Evolutionary conservation across 2,329 filamentous ascomycete genomes (phyloP).

Genomic region (Xylariaceae sp.): DNA sequence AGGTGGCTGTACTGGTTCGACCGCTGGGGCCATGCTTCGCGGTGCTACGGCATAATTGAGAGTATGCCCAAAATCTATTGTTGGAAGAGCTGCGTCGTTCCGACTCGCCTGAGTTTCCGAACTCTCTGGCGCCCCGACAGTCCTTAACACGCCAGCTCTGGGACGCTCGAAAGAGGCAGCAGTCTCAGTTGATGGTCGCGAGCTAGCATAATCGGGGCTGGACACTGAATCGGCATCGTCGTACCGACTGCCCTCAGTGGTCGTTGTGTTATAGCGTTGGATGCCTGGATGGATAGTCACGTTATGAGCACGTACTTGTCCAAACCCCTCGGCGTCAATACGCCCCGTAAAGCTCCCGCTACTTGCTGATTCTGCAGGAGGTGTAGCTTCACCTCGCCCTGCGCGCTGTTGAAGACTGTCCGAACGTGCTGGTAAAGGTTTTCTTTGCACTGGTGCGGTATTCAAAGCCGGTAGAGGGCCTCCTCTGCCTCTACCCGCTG

Average conservation of each 20-base stretch:
- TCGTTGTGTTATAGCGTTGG: conserved; percentile 35
- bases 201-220: conserved; percentile 77
- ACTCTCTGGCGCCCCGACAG: conserved; percentile 56
- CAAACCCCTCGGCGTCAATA: conserved; percentile 48
- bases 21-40: conserved; percentile 19
- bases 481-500: conserved; percentile 20
- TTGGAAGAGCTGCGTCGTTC: conserved; percentile 57
- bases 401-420: conserved; percentile 35
- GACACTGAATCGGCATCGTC: conserved; percentile 63
- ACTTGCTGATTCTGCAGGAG: conserved; percentile 35
- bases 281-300: conserved; percentile 25
- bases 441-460: conserved; percentile 46
- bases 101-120: conserved; percentile 6
- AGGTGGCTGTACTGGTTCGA: conserved; percentile 16
- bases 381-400: conserved; percentile 37
- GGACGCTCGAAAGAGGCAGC: conserved; percentile 58
- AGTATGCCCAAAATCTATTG: conserved; percentile 83
- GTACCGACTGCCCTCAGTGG: conserved; percentile 39
- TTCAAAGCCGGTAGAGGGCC: conserved; percentile 30
- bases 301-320: conserved; percentile 38
- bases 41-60: conserved; percentile 52
- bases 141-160: conserved; percentile 75
- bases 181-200: conserved; percentile 50
- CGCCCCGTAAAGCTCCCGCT: conserved; percentile 37
- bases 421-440: conserved; percentile 45